These are phyloP conservation scores for Citrus hindsii DNA, from an alignment of 345 rosid genomes.

Conservation along the genomic window DNA sequence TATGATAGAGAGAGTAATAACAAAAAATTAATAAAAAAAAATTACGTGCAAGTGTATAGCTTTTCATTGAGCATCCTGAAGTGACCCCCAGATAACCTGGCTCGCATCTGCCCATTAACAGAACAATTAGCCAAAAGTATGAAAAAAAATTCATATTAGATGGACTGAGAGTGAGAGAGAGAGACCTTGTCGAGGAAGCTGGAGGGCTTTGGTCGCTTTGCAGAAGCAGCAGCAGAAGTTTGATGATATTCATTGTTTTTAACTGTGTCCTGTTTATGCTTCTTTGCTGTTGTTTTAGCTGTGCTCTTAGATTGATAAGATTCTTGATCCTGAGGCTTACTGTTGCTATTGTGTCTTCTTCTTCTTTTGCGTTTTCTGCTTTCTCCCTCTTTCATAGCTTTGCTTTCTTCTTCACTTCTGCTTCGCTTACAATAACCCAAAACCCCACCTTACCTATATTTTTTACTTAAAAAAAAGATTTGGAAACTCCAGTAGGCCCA, in stretches of 20 bases:
- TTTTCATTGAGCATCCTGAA: slow-evolving; percentile 94
- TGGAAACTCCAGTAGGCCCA: background rate
- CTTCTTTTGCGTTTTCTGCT: slow-evolving; percentile 56
- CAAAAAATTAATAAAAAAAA: background rate
- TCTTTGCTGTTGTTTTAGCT: background rate
- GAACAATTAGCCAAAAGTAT: slow-evolving; percentile 1
- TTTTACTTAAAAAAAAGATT: background rate
- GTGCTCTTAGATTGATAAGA: background rate
- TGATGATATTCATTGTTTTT: background rate
- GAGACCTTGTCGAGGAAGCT: slow-evolving; percentile 55
- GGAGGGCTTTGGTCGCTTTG: slow-evolving; percentile 33
- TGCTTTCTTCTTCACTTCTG: background rate
- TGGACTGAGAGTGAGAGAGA: background rate
- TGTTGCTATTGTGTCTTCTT: slow-evolving; percentile 1
- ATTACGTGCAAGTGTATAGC: slow-evolving; percentile 88
- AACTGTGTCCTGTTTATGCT: slow-evolving; percentile 9
- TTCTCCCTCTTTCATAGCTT: slow-evolving; percentile 37
- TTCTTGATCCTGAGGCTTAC: slow-evolving; percentile 19
- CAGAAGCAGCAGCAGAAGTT: slow-evolving; percentile 17
- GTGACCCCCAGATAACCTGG: slow-evolving; percentile 75
- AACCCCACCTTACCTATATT: background rate
- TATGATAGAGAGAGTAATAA: background rate
- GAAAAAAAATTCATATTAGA: background rate
- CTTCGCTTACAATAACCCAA: too few relatives aligned
- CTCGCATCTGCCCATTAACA: slow-evolving; percentile 59